Evolutionary conservation across 495 filamentous ascomycete species (phyloP).

Genomic region (Penicillium subrubescens): DNA sequence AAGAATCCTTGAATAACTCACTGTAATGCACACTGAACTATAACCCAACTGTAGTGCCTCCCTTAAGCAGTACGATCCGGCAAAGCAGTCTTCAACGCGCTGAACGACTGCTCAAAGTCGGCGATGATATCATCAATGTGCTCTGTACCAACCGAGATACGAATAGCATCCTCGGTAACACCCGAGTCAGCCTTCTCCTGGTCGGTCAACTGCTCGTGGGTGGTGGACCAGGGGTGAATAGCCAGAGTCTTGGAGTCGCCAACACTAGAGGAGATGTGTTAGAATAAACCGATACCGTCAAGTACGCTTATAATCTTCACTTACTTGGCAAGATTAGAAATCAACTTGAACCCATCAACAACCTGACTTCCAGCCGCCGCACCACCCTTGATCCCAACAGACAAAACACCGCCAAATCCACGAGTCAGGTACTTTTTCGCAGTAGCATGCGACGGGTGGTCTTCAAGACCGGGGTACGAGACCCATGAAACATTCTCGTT

Average conservation of each 20-base stretch:
- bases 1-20: background rate
- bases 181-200: slow-evolving; percentile 81
- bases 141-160: slow-evolving; percentile 95
- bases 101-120: slow-evolving; percentile 93
- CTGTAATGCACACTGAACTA: background rate
- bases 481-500: slow-evolving; percentile 90
- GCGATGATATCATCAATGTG: slow-evolving; percentile 98
- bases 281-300: background rate
- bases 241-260: slow-evolving; percentile 83
- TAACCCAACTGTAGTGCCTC: background rate
- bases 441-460: slow-evolving; percentile 73
- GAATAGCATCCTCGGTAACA: slow-evolving; percentile 89
- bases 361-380: slow-evolving; percentile 78
- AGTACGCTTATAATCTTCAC: slow-evolving; percentile 6
- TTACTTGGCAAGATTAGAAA: slow-evolving; percentile 88
- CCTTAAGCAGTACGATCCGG: slow-evolving; percentile 21
- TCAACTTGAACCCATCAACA: slow-evolving; percentile 92
- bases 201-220: slow-evolving; percentile 89
- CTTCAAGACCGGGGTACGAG: slow-evolving; percentile 86
- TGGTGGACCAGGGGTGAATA: slow-evolving; percentile 96
- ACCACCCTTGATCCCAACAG: slow-evolving; percentile 91
- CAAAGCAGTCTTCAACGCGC: slow-evolving; percentile 47
- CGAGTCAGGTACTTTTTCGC: slow-evolving; percentile 90
- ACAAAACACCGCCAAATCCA: slow-evolving; percentile 90
- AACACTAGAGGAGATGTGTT: slow-evolving; percentile 44